Evolutionary conservation across 2,329 filamentous ascomycete genomes (phyloP).

Genomic region (Hymenotorrendiella dingleyae): DNA sequence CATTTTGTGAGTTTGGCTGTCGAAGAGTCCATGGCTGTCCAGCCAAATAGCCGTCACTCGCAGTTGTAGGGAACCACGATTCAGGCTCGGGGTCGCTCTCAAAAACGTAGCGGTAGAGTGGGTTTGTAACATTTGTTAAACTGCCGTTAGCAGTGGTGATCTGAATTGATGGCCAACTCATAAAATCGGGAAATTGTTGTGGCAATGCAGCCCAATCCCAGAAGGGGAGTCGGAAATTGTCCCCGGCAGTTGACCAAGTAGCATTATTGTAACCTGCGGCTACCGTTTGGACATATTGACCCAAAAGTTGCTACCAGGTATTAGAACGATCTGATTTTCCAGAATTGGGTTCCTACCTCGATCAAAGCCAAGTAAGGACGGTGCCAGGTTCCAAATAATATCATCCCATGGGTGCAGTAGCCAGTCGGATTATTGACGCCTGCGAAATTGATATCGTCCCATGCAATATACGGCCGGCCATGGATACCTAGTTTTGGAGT

Average conservation of each 20-base stretch:
- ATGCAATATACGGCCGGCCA: conserved; percentile 9
- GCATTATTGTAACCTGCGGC: conserved; percentile 28
- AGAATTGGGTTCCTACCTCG: conserved; percentile 36
- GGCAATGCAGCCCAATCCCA: conserved; percentile 41
- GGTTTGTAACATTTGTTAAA: conserved; percentile 37
- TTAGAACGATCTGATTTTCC: not conserved
- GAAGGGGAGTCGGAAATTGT: conserved; percentile 37
- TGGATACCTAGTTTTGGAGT: conserved; percentile 13
- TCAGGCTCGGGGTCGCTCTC: conserved; percentile 30
- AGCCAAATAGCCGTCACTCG: not conserved
- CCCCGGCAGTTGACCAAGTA: conserved; percentile 37
- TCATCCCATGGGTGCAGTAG: conserved; percentile 70
- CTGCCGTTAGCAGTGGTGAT: conserved; percentile 21
- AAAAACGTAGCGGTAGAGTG: conserved; percentile 45
- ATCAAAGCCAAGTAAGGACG: conserved; percentile 46
- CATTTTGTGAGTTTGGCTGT: not conserved
- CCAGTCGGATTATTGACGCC: not conserved
- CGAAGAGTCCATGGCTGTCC: not conserved
- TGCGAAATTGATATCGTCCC: conserved; percentile 7
- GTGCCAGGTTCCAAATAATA: conserved; percentile 48
- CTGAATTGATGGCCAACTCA: conserved; percentile 24
- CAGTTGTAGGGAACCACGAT: conserved; percentile 29
- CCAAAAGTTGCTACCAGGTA: conserved; percentile 42
- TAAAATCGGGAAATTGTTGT: conserved; percentile 34
- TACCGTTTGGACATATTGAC: conserved; percentile 38